Conservation (phyloP, 768 basidiomycete species). For the Imleria badia region DNA sequence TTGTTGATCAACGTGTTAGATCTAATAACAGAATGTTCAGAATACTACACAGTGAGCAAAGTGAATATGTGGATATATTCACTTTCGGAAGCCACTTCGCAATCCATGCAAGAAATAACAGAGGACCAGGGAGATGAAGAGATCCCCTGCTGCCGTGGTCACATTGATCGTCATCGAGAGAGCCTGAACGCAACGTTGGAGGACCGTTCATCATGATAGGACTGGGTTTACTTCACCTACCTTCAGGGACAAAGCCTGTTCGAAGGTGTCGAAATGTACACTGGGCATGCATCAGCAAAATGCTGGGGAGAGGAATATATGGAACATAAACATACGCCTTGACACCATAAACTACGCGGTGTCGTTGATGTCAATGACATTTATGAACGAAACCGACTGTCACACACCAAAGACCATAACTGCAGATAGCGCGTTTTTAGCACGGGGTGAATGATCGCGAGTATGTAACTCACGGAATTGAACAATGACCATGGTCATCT, state of each 20-base stretch:
- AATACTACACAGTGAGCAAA: neutral
- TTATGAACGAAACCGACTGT: neutral
- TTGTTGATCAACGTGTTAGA: constrained; percentile 54
- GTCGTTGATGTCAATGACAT: constrained; percentile 2
- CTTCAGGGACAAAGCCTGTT: constrained; percentile 44
- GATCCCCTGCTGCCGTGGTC: constrained; percentile 45
- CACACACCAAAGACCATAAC: constrained; percentile 36
- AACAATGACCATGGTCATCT: constrained; percentile 33
- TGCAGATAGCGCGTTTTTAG: constrained; percentile 10
- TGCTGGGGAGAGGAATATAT: neutral
- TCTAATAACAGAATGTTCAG: constrained; percentile 6
- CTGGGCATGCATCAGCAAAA: constrained; percentile 33
- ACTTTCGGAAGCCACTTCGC: constrained; percentile 52
- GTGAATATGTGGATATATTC: neutral
- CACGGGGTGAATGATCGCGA: neutral
- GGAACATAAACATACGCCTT: constrained; percentile 42
- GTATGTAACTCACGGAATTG: constrained; percentile 36
- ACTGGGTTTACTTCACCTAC: constrained; percentile 15
- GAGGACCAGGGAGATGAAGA: constrained; percentile 49
- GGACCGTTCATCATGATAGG: neutral
- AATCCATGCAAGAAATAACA: constrained; percentile 46
- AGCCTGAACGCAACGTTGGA: constrained; percentile 12
- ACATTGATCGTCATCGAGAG: constrained; percentile 54
- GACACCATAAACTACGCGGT: constrained; percentile 33
- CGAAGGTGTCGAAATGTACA: constrained; percentile 39